Conservation (phyloP, 192 early-diverging fungal species). For the Mortierella hygrophila region DNA sequence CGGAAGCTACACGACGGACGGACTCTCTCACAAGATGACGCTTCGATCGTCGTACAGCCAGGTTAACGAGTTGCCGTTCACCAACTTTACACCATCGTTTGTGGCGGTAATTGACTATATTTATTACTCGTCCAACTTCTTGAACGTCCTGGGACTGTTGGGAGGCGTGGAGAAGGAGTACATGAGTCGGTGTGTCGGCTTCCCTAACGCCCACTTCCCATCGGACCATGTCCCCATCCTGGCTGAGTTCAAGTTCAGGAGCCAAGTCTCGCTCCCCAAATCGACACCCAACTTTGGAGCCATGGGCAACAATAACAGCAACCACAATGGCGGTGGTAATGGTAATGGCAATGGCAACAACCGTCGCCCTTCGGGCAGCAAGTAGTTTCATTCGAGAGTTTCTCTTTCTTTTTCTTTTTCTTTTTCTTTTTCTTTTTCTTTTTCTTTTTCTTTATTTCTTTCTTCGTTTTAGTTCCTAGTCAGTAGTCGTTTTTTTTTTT, state of each 20-base stretch:
- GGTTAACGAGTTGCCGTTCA: slow-evolving; percentile 82
- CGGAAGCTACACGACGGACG: slow-evolving; percentile 82
- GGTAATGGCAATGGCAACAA: background rate
- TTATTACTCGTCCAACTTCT: slow-evolving; percentile 81
- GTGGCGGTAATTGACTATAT: slow-evolving; percentile 93
- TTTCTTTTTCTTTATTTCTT: background rate
- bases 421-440: background rate
- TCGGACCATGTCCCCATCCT: slow-evolving; percentile 37
- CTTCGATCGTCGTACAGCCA: slow-evolving; percentile 85
- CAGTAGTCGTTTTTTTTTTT: background rate
- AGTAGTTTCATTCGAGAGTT: background rate
- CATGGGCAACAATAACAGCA: background rate
- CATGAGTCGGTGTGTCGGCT: slow-evolving; percentile 80
- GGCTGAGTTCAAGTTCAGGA: slow-evolving; percentile 31
- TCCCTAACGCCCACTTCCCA: slow-evolving; percentile 84
- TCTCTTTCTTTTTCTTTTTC: background rate
- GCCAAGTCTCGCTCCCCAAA: slow-evolving; percentile 15
- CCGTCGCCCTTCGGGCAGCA: slow-evolving; percentile 3
- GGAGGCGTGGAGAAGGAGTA: slow-evolving; percentile 84
- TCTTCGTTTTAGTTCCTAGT: background rate
- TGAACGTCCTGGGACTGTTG: slow-evolving; percentile 83
- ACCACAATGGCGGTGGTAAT: background rate
- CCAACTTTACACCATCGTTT: slow-evolving; percentile 87
- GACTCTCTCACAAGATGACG: slow-evolving; percentile 80
- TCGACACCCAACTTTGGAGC: slow-evolving; percentile 20